Conservation (phyloP, 371 early-diverging fungal species). For the Mycotypha africana region DNA sequence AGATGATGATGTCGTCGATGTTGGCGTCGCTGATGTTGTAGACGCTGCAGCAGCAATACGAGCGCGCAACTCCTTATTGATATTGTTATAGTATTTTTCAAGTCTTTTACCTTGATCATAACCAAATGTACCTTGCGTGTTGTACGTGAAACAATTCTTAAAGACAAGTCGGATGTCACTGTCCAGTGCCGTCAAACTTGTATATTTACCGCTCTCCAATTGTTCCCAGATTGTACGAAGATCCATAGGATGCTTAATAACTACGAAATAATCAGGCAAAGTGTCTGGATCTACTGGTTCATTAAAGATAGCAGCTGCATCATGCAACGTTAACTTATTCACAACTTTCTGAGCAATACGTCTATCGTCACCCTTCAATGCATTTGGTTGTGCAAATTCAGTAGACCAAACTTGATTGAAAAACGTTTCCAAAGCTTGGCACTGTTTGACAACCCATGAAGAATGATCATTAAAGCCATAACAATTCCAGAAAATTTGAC, state of each 20-base stretch:
- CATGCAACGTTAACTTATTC: conserved; percentile 30
- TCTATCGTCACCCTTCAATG: conserved; percentile 31
- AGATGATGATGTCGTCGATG: too few relatives aligned
- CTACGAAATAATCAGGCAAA: conserved; percentile 80
- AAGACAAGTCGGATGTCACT: conserved; percentile 65
- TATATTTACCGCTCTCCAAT: conserved; percentile 60
- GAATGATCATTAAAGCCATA: conserved; percentile 84
- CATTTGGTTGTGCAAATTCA: conserved; percentile 34
- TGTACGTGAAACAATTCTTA: conserved; percentile 90
- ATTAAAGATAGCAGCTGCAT: conserved; percentile 52
- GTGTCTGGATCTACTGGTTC: conserved; percentile 89
- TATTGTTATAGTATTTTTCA: conserved; percentile 51
- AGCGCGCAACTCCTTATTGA: conserved; percentile 48
- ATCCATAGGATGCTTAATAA: conserved; percentile 96
- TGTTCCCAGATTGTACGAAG: conserved; percentile 83
- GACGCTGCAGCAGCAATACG: conserved; percentile 3
- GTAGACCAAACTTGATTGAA: conserved; percentile 38
- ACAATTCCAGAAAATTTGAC: conserved; percentile 84
- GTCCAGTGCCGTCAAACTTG: conserved; percentile 39
- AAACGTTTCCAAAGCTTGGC: conserved; percentile 27
- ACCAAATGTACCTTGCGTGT: conserved; percentile 75
- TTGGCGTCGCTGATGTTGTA: too few relatives aligned
- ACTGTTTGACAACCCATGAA: conserved; percentile 41
- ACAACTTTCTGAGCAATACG: conserved; percentile 31
- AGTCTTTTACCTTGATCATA: conserved; percentile 69